Evolutionary conservation across 345 rosid genomes (phyloP).

Genomic region (Syzygium jambos): DNA sequence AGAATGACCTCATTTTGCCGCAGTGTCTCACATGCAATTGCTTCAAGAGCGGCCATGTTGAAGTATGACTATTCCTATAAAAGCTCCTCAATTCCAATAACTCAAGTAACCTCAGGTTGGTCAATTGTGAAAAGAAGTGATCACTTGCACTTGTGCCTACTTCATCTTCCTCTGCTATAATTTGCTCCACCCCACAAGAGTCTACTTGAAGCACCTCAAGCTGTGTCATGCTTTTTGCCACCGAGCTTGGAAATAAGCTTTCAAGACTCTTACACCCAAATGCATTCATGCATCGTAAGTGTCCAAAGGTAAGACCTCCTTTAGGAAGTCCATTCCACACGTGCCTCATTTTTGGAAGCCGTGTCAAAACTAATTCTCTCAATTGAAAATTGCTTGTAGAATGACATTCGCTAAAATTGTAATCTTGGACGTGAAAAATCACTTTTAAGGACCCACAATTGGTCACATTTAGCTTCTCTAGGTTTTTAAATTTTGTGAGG

Average conservation of each 20-base stretch:
- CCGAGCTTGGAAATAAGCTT: not conserved
- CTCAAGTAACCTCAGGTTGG: rapidly evolving
- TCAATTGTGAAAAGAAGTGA: not conserved
- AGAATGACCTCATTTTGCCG: not conserved
- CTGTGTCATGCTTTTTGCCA: not conserved
- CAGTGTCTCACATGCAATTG: not conserved
- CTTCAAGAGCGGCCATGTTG: not conserved
- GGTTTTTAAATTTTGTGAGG: no score
- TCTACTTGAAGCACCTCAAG: not conserved
- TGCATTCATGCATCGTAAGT: not conserved
- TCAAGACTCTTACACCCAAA: not conserved
- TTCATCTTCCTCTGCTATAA: not conserved
- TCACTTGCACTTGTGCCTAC: not conserved
- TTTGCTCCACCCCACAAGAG: not conserved
- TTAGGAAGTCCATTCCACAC: not conserved
- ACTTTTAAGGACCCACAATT: no score
- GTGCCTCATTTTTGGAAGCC: no score
- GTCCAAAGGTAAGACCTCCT: not conserved
- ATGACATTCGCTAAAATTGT: no score
- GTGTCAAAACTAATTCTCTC: no score
- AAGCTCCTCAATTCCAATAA: not conserved
- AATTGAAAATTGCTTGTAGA: no score
- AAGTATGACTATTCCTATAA: no score
- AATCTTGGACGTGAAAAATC: no score
- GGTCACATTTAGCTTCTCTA: no score